Evolutionary conservation across 2,329 filamentous ascomycete species (phyloP).

Genomic region (Sporothrix globosa): DNA sequence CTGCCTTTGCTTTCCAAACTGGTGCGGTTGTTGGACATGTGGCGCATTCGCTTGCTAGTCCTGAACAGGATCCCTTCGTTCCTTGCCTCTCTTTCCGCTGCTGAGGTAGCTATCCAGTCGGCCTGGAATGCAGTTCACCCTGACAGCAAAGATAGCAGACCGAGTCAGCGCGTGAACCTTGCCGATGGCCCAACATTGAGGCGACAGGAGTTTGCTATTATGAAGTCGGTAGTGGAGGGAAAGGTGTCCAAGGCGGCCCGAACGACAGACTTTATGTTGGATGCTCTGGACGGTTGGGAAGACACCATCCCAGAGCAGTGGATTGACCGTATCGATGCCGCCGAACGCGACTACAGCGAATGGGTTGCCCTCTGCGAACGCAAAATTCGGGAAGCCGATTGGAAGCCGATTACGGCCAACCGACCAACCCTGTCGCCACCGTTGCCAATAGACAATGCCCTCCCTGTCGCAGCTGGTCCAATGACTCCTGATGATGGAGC

Average conservation of each 20-base stretch:
- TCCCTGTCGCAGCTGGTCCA: not conserved
- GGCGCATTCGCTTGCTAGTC: constrained; percentile 76
- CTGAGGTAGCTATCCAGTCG: constrained; percentile 65
- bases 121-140: constrained; percentile 65
- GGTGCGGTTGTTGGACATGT: constrained; percentile 71
- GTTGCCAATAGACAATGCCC: not conserved
- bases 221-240: constrained; percentile 64
- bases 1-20: constrained; percentile 79
- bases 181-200: constrained; percentile 37
- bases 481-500: not conserved
- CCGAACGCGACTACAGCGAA: constrained; percentile 75
- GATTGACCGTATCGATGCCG: constrained; percentile 81
- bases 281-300: constrained; percentile 78
- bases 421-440: constrained; percentile 24
- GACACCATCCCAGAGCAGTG: constrained; percentile 85
- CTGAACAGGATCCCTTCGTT: constrained; percentile 73
- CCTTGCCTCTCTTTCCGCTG: constrained; percentile 66
- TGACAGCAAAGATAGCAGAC: constrained; percentile 27
- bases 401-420: constrained; percentile 37
- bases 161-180: constrained; percentile 35
- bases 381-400: constrained; percentile 70
- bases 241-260: constrained; percentile 72
- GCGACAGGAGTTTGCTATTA: constrained; percentile 58
- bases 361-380: constrained; percentile 81
- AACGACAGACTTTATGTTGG: constrained; percentile 81